Evolutionary conservation across 345 rosid genomes (phyloP).

Genomic region (Mangifera indica): DNA sequence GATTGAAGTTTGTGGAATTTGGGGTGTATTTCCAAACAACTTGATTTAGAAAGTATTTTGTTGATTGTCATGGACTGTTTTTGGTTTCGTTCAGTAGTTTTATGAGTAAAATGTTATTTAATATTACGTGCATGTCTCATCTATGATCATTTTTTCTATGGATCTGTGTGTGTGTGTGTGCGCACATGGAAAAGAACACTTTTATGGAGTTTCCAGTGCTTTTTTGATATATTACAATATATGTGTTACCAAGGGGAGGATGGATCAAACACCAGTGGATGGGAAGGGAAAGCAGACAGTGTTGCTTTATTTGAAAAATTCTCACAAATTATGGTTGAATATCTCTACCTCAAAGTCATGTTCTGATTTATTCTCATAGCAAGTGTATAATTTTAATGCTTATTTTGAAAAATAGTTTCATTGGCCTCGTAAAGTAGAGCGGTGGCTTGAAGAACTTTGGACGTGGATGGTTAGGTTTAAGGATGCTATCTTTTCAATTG

Average conservation of each 20-base stretch:
- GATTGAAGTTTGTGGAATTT: background rate
- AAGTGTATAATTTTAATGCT: conserved; percentile 12
- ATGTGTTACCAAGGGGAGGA: background rate
- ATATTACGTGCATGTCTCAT: conserved; percentile 1
- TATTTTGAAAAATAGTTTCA: conserved; percentile 45
- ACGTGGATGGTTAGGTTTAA: conserved; percentile 78
- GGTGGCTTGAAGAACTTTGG: conserved; percentile 85
- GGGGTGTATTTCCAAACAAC: background rate
- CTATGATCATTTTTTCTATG: background rate
- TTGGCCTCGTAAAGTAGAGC: conserved; percentile 62
- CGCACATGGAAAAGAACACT: background rate
- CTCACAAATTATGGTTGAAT: background rate
- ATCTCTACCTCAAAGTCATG: background rate
- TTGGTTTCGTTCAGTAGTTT: background rate
- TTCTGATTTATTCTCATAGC: conserved; percentile 5
- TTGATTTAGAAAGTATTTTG: background rate
- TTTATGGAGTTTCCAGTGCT: background rate
- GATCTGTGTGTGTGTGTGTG: background rate
- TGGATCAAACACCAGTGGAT: background rate
- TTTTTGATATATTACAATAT: background rate
- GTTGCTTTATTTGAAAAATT: background rate
- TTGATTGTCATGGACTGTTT: background rate
- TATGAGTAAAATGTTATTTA: background rate
- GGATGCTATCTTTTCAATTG: conserved; percentile 57
- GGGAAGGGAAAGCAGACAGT: no score